Base-by-base conservation (phyloP, 108 stramenopile genomes). In the Nitzschia inconspicua region DNA sequence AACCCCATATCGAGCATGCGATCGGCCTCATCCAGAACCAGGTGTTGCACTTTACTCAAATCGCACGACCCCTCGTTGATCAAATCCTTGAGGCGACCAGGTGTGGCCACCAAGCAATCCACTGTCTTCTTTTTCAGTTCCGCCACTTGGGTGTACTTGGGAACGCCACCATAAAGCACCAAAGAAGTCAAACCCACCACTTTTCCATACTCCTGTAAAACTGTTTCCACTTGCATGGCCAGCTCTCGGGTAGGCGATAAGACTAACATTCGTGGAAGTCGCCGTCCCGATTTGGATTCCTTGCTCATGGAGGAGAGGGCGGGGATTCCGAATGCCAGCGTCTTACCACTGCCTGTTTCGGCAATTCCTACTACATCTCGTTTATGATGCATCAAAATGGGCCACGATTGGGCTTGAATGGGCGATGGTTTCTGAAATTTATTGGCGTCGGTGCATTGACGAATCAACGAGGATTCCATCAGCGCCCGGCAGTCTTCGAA, bases 11-110 rank as follows among this genome's bases (percentile, higher is more conserved):
- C 98, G 24, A 99, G 76, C 97, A 99, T 97, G 40, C 90, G 73
- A 84, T 99, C 98, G n/a, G 97, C 97, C 63, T 99, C 98, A 77
- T 99, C 98, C 16, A 99, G 66, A 1, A 97, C 96, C 30, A 98
- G 54, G 47, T 91, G 83, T 13, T 75, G 55, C 52, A 98, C 82
- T 24, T 78, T 57, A 52, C 71, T 63, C 22, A 99, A 61, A 65
- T 94, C 78, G 53, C 89, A 81, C 16, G 80, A 60, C 13, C 89
- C 83, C 31, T 97, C 96, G 19, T 97, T 66, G 50, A 96, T 81
- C 14, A 98, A 78, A 76, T 99, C 98, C 65, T 89, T 89, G 27
- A 98, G 72, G 22, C 99, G 75, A 10, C 99, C 99, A 4, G 99
- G 99, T 14, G 99, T 99, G 18, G 95, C 95, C 13, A 99, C 97